Evolutionary conservation across 164 flowering plant species (phyloP).

Genomic region (Vitis riparia): DNA sequence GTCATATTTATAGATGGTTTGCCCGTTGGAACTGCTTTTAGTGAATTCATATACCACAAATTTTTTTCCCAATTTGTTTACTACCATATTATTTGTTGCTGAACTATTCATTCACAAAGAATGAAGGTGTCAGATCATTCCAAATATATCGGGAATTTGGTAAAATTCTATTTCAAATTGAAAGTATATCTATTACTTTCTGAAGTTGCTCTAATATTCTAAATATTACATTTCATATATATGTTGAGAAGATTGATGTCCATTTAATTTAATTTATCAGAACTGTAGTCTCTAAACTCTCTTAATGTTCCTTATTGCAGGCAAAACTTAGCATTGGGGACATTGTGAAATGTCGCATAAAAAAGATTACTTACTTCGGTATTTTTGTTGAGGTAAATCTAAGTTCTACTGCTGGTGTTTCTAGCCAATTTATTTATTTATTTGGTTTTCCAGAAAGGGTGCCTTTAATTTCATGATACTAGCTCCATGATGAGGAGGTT

Average conservation of each 20-base stretch:
- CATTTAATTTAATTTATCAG: background rate
- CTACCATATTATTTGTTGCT: too few relatives aligned
- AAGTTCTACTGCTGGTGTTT: background rate
- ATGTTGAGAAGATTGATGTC: background rate
- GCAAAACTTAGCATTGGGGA: constrained; percentile 78
- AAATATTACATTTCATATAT: too few relatives aligned
- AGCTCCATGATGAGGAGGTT: background rate
- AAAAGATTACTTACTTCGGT: constrained; percentile 86
- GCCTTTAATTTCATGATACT: background rate
- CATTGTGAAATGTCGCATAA: constrained; percentile 79
- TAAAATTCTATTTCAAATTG: too few relatives aligned
- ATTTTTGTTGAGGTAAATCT: constrained; percentile 82
- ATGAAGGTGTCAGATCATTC: too few relatives aligned
- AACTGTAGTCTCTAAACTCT: background rate
- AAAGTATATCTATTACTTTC: background rate
- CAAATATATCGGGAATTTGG: too few relatives aligned
- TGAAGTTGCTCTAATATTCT: background rate
- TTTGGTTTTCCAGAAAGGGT: background rate
- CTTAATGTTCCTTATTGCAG: constrained; percentile 41
- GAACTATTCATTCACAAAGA: too few relatives aligned
- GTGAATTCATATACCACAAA: too few relatives aligned
- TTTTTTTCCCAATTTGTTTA: too few relatives aligned
- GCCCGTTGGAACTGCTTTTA: too few relatives aligned
- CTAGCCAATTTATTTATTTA: background rate
- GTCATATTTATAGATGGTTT: too few relatives aligned